Evolutionary conservation across 2,329 filamentous ascomycete species (phyloP).

Genomic region (Emergomyces orientalis): DNA sequence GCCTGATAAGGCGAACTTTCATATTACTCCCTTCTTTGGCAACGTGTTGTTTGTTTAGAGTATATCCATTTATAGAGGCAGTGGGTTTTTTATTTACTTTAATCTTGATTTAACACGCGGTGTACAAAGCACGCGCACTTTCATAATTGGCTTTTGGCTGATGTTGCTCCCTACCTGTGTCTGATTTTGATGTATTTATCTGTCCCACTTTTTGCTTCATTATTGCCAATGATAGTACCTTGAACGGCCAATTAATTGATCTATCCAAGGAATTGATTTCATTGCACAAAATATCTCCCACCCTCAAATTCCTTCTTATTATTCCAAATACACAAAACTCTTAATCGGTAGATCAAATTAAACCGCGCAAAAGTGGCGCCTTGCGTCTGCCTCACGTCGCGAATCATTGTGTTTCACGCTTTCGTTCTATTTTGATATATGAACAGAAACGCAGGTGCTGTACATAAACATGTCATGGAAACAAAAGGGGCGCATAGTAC

Average conservation of each 20-base stretch:
- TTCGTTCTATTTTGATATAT: background rate
- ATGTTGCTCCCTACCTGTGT: too few relatives aligned
- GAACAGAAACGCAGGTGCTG: background rate
- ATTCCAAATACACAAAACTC: background rate
- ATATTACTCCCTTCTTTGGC: slow-evolving; percentile 42
- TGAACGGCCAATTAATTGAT: background rate
- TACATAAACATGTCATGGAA: background rate
- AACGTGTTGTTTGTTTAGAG: slow-evolving; percentile 31
- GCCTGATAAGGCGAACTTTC: slow-evolving; percentile 41
- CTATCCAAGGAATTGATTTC: background rate
- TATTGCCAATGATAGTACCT: background rate
- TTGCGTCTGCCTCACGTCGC: background rate
- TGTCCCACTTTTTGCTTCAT: background rate
- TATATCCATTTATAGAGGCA: too few relatives aligned
- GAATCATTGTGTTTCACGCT: background rate
- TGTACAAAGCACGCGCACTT: background rate
- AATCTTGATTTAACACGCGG: background rate
- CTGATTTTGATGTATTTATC: background rate
- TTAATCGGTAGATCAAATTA: background rate
- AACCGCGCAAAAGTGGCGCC: background rate
- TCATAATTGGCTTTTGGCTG: background rate
- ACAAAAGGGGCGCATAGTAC: background rate
- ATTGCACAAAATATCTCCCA: background rate
- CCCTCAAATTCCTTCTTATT: background rate
- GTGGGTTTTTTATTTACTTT: background rate